Evolutionary conservation across 163 green algal genomes (phyloP).

Genomic region (Coccomyxa subellipsoidea): DNA sequence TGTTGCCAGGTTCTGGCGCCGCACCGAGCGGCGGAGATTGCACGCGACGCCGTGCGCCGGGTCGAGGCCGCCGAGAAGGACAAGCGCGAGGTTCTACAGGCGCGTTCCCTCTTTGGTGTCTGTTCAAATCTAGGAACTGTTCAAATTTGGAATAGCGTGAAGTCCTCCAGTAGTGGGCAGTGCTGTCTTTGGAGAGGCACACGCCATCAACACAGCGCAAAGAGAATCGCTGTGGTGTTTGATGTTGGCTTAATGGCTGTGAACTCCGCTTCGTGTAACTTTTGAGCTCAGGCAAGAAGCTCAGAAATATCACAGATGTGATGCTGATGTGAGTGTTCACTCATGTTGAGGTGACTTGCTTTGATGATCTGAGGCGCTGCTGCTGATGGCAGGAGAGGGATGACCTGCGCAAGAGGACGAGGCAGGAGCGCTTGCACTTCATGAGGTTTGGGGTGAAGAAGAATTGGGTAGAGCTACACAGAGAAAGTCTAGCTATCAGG

Average conservation of each 20-base stretch:
- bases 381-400: constrained; percentile 40
- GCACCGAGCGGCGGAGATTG: constrained; percentile 23
- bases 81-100: constrained; percentile 36
- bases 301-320: background rate
- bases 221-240: background rate
- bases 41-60: constrained; percentile 24
- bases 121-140: too few relatives aligned
- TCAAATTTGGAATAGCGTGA: too few relatives aligned
- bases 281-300: too few relatives aligned
- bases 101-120: background rate
- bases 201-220: too few relatives aligned
- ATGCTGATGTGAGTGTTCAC: background rate
- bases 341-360: too few relatives aligned
- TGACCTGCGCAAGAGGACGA: constrained; percentile 44
- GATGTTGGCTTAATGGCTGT: background rate
- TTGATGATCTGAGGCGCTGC: too few relatives aligned
- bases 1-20: constrained; percentile 16
- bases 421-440: constrained; percentile 46
- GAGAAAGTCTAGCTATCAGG: background rate
- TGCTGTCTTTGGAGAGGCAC: background rate
- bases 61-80: constrained; percentile 30
- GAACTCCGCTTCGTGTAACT: background rate
- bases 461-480: background rate
- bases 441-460: constrained; percentile 16
- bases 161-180: background rate